phyloP scores from a whole-genome alignment of 257 asterid species.

The Schizonepeta tenuifolia region DNA sequence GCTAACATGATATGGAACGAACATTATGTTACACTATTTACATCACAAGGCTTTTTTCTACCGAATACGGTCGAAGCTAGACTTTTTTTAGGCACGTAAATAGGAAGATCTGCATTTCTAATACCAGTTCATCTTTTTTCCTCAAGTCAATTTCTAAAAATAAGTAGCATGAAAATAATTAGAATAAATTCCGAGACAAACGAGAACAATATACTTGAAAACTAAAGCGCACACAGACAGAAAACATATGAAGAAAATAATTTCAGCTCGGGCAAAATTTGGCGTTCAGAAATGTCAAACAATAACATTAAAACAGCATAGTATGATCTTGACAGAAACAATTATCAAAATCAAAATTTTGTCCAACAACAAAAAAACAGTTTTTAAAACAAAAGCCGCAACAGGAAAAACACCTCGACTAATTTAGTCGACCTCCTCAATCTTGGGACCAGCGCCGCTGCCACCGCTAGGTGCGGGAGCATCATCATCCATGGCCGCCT shows the following conservation, averaged over 20 bases:
- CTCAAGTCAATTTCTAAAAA: too few species aligned
- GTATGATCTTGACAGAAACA: not conserved
- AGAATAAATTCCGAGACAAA: too few species aligned
- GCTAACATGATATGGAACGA: too few species aligned
- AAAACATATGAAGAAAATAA: not conserved
- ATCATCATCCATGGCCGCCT: conserved; percentile 61
- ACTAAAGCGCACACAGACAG: too few species aligned
- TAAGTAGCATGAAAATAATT: too few species aligned
- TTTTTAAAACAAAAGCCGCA: not conserved
- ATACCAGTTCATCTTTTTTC: too few species aligned
- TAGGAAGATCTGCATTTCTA: too few species aligned
- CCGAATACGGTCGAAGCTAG: too few species aligned
- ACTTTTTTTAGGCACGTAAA: too few species aligned
- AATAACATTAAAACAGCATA: not conserved
- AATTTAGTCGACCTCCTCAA: conserved; percentile 79
- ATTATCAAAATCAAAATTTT: not conserved
- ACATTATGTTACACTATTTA: too few species aligned
- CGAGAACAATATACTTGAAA: too few species aligned
- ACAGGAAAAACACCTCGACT: not conserved
- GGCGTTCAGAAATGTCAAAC: not conserved
- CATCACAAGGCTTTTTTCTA: too few species aligned
- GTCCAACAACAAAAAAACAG: not conserved
- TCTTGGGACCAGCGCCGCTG: conserved; percentile 76
- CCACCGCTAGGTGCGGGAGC: conserved; percentile 51
- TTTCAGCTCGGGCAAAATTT: not conserved